Evolutionary conservation across 2,329 filamentous ascomycete species (phyloP), one percentile per base, ranked within the genome.

Genomic region (Aureobasidium sp.): DNA sequence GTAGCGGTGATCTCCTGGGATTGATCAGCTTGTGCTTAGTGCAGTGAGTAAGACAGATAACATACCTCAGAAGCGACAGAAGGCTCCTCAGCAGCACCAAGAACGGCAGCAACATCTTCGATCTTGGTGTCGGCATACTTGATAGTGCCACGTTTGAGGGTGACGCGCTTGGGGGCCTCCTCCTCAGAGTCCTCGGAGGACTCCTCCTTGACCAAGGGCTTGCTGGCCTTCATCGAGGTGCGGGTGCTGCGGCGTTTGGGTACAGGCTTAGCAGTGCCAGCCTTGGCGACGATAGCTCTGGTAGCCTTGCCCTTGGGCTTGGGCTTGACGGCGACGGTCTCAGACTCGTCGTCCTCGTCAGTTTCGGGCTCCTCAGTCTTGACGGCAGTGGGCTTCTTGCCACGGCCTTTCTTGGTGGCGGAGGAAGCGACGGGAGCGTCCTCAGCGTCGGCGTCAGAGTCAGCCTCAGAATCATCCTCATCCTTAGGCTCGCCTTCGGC

Each of bases 371-470:
- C 55, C 27, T 53, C 47, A 3, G 55, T 14, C 62, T 63, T 57
- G 29, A 47, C 62, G 37, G 42, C 17, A 4, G 29, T 36, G 20
- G 41, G 45, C 44, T 52, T 53, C 31, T 57, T 45, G 15, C 41
- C 52, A 14, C 31, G 55, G 15, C 25, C 52, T 36, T 62, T 62
- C 34, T 62, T 62, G 44, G 11, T 36, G 31, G 44, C 14, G 2
- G 61, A 9, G n/a, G 31, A 22, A 34, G 36, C 11, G 17, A 14
- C 51, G 22, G 49, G 15, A n/a, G 45, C 25, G 7, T 48, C 49
- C 11, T 55, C 44, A 14, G 14, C 39, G 29, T 48, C 49, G 48
- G 48, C 31, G 6, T 25, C 62, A 14, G 12, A 25, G 5, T 51
- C 42, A 25, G 14, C 48, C 9, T 34, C 27, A 29, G 42, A 20